Percentiles rank a stretch among this genome's conserved stretches.
Conservation (phyloP, 1,284 basidiomycete genomes). For the Cutaneotrichosporon sp. region DNA sequence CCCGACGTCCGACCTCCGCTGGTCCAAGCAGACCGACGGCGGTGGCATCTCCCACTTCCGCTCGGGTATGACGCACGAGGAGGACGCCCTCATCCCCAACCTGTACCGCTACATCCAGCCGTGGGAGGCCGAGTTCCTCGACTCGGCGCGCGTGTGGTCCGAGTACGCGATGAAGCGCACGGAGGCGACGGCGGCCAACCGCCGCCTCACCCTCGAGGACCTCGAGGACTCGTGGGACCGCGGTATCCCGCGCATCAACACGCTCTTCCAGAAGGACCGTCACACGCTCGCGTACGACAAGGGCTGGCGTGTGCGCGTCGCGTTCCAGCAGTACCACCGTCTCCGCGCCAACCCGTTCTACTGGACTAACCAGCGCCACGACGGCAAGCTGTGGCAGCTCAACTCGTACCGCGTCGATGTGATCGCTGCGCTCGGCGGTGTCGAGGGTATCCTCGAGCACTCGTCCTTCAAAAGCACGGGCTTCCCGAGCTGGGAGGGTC, state of each 20-base stretch:
- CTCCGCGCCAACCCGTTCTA: constrained; percentile 83
- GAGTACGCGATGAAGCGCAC: constrained; percentile 99
- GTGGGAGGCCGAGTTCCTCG: constrained; percentile 98
- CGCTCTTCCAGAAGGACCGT: constrained; percentile 78
- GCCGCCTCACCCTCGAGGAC: constrained; percentile 94
- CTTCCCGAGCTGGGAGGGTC: constrained; percentile 56
- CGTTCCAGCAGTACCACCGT: constrained; percentile 97
- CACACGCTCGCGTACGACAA: constrained; percentile 97
- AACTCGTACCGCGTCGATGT: constrained; percentile 99
- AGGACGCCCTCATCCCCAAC: constrained; percentile 94
- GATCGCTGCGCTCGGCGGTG: constrained; percentile 84
- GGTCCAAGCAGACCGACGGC: constrained; percentile 98
- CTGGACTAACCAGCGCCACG: constrained; percentile 98
- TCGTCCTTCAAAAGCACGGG: constrained; percentile 97
- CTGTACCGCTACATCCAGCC: constrained; percentile 97
- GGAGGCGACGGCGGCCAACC: constrained; percentile 96
- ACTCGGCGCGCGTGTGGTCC: constrained; percentile 97
- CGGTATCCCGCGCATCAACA: constrained; percentile 72
- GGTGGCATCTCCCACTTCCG: constrained; percentile 94
- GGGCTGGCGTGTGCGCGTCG: constrained; percentile 90
- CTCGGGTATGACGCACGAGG: constrained; percentile 93
- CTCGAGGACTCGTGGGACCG: constrained; percentile 96
- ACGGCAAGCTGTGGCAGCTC: constrained; percentile 96
- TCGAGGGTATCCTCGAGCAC: constrained; percentile 93
- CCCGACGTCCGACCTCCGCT: constrained; percentile 93